Percentiles rank a stretch among this genome's conserved stretches.
phyloP scores from a whole-genome alignment of 1,139 yeast species.

The Hyphopichia fennica region DNA sequence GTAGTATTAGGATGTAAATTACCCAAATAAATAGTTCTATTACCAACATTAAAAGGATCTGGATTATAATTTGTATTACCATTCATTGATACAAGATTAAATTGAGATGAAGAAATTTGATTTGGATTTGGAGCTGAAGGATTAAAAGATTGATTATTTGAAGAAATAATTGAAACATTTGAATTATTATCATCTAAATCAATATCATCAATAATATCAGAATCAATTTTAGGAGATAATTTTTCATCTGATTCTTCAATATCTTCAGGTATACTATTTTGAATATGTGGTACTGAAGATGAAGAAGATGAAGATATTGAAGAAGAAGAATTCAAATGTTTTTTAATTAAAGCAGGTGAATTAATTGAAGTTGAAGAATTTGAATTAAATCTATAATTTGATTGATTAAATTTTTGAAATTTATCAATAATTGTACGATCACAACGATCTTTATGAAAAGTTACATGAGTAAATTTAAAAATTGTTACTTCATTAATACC shows the following conservation, averaged over 20 bases:
- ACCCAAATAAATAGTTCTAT: slow-evolving; percentile 46
- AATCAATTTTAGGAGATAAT: neutral
- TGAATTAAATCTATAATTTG: neutral
- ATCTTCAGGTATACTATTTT: slow-evolving; percentile 9
- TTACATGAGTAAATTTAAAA: slow-evolving; percentile 8
- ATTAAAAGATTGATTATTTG: neutral
- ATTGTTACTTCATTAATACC: slow-evolving; percentile 6
- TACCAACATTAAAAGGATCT: slow-evolving; percentile 33
- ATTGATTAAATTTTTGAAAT: slow-evolving; percentile 1
- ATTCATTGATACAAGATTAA: slow-evolving; percentile 1
- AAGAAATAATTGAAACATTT: slow-evolving; percentile 3
- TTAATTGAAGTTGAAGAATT: slow-evolving; percentile 1
- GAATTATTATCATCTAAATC: neutral
- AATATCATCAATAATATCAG: neutral
- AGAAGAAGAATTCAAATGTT: neutral
- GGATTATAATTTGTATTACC: slow-evolving; percentile 6
- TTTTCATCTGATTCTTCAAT: slow-evolving; percentile 7
- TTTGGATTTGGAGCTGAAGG: neutral
- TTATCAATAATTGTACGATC: slow-evolving; percentile 24
- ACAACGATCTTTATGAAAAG: slow-evolving; percentile 39
- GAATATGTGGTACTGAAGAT: neutral
- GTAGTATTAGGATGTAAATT: slow-evolving; percentile 46
- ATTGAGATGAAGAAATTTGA: slow-evolving; percentile 1
- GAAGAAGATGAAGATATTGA: neutral
- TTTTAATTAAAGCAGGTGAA: slow-evolving; percentile 3